Evolutionary conservation across 331 rosid species (phyloP).

Genomic region (Quercus tomentella): DNA sequence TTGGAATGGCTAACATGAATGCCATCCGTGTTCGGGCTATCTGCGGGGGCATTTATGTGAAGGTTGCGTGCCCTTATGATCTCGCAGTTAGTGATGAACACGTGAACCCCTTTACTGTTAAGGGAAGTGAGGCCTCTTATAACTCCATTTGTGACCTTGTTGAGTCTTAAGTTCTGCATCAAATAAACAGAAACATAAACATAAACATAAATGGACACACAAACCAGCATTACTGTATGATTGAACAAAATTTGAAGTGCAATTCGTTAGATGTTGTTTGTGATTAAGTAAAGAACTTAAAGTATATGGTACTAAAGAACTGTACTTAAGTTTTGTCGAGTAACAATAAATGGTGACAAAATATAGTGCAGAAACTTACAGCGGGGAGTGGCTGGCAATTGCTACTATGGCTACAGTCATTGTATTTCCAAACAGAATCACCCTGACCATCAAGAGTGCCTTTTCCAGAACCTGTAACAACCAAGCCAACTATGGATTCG

Average conservation of each 20-base stretch:
- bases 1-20: constrained; percentile 65
- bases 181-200: background rate
- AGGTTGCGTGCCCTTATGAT: constrained; percentile 42
- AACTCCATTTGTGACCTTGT: constrained; percentile 28
- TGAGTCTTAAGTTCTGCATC: constrained; percentile 48
- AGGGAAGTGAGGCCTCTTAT: constrained; percentile 40
- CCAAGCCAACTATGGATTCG: constrained; percentile 37
- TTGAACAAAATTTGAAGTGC: too few species aligned
- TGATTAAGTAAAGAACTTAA: too few species aligned
- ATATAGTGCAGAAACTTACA: constrained; percentile 34
- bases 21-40: constrained; percentile 91
- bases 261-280: too few species aligned
- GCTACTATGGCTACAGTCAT: constrained; percentile 22
- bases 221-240: background rate
- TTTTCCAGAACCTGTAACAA: constrained; percentile 40
- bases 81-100: constrained; percentile 46
- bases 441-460: constrained; percentile 85
- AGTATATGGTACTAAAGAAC: background rate
- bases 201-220: background rate
- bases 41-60: constrained; percentile 49
- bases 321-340: too few species aligned
- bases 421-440: constrained; percentile 34
- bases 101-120: constrained; percentile 68
- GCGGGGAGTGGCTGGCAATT: constrained; percentile 47
- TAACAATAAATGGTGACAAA: too few species aligned